Base-by-base conservation (phyloP, 2,329 filamentous ascomycete genomes). In the Arthrobotrys sinensis region DNA sequence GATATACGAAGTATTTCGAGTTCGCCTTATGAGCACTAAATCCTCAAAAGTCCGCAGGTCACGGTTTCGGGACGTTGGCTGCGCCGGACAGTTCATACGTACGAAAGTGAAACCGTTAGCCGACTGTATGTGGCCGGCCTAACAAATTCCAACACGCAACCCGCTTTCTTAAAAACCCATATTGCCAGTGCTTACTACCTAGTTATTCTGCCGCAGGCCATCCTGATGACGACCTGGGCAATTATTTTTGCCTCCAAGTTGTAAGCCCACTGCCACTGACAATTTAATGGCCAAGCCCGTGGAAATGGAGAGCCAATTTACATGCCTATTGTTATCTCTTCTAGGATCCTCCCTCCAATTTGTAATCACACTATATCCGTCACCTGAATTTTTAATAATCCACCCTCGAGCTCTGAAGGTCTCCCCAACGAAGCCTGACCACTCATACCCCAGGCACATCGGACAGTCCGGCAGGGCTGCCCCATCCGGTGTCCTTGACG, bases 111-210 rank as follows among this genome's bases (percentile, higher is more conserved):
- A 60, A 60, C 55, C 8, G 36, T 16, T 28, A 60, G 55, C 36
- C 19, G 34, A 43, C 36, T 43, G 19, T 21, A 60, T 24, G 55
- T 24, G 24, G 55, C 40, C 36, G 55, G 36, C 55, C 55, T 36
- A 32, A 21, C 70, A 71, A 76, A 77, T 77, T 77, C 73, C 73
- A 77, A 77, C 73, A 70, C 73, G 66, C 73, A 77, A 77, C 73
- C 73, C 73, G 45, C 46, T 50, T 46, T 63, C 16, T 55, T 34
- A 34, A 38, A 45, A 53, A 16, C 53, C 43, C 10, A 40, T 57
- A 40, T 28, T 43, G 16, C 50, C 14, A 38, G 21, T 65, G 66
- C 19, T 63, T 14, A 64, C 57, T 52, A 57, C 52, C 32, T 38
- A 21, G 52, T 38, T 57, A 53, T 57, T 55, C 48, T 62, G 45